These are phyloP conservation scores for Fusarium sulawesiense DNA, from an alignment of 2,329 filamentous ascomycete species.

Conservation along the genomic window DNA sequence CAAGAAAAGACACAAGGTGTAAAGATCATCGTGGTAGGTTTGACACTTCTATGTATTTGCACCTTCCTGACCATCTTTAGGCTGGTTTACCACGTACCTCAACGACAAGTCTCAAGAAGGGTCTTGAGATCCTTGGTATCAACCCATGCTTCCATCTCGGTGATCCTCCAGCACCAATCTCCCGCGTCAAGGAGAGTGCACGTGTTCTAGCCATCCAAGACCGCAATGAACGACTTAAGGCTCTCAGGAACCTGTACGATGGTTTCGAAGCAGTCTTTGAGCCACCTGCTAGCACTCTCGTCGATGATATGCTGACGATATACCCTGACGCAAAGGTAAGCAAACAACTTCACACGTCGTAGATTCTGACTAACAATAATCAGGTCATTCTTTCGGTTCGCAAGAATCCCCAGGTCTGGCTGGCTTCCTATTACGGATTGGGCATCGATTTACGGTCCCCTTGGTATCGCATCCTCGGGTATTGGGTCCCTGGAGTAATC, in stretches of 20 bases:
- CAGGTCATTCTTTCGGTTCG: conserved; percentile 36
- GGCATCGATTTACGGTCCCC: conserved; percentile 35
- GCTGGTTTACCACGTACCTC: conserved; percentile 33
- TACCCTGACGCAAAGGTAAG: conserved; percentile 32
- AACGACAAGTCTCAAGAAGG: conserved; percentile 38
- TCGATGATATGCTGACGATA: conserved; percentile 33
- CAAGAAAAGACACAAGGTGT: conserved; percentile 5
- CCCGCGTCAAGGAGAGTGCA: conserved; percentile 34
- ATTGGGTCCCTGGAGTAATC: conserved; percentile 36
- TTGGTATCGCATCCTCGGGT: conserved; percentile 28
- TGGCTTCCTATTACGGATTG: conserved; percentile 34
- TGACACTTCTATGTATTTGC: background rate
- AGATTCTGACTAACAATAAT: background rate
- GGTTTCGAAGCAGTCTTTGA: conserved; percentile 38
- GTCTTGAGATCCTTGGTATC: conserved; percentile 31
- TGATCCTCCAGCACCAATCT: conserved; percentile 32
- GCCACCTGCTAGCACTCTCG: conserved; percentile 31
- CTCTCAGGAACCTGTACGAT: conserved; percentile 28
- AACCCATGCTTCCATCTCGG: conserved; percentile 34
- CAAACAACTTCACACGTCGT: background rate
- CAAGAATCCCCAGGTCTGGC: conserved; percentile 35
- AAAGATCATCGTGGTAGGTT: conserved; percentile 36
- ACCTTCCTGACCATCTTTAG: background rate
- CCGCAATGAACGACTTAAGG: conserved; percentile 32
- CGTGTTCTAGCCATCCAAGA: conserved; percentile 26